phyloP scores from a whole-genome alignment of 2,329 filamentous ascomycete species.

The Fusarium gaditjirri region DNA sequence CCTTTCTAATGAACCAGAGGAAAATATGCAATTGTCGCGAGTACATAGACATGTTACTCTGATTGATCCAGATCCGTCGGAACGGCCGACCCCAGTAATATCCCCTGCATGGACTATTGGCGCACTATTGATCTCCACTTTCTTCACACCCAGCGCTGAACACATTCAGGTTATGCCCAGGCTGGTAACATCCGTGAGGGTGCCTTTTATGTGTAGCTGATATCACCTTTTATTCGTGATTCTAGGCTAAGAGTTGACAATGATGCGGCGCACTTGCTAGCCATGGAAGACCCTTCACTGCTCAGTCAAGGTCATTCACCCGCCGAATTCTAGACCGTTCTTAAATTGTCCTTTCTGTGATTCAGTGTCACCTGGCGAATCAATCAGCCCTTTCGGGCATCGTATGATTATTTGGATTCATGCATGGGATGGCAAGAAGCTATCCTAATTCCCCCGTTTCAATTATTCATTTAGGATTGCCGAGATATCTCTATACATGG shows the following conservation, averaged over 20 bases:
- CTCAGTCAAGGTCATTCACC: neutral
- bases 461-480: neutral
- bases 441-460: neutral
- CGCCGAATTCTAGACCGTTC: neutral
- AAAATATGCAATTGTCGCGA: neutral
- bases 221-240: neutral
- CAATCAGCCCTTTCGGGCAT: neutral
- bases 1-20: neutral
- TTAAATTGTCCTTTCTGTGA: too few relatives aligned
- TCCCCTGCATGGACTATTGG: neutral
- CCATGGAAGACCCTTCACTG: neutral
- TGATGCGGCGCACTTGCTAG: neutral
- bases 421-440: neutral
- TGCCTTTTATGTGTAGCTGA: neutral
- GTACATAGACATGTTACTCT: neutral
- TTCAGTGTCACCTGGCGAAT: neutral
- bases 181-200: neutral
- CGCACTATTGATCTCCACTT: neutral
- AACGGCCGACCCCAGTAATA: neutral
- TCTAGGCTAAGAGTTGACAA: neutral
- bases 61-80: neutral
- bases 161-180: neutral
- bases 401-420: neutral
- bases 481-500: neutral
- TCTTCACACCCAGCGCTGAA: neutral